These are phyloP conservation scores for Globomyces sp. DNA, from an alignment of 371 early-diverging fungal species.

Conservation along the genomic window DNA sequence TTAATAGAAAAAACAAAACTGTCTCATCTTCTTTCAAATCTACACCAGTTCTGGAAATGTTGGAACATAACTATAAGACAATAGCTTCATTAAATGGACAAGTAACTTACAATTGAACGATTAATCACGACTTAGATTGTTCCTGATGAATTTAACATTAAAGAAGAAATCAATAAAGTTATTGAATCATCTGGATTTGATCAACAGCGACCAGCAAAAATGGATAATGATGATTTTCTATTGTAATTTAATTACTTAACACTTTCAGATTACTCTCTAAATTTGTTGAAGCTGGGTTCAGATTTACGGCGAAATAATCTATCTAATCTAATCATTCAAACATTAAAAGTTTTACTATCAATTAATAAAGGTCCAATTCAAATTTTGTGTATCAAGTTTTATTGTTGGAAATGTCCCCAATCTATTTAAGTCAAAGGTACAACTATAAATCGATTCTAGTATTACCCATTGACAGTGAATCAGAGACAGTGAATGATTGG, in stretches of 20 bases:
- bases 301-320: constrained; percentile 43
- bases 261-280: constrained; percentile 37
- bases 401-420: no score
- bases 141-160: constrained; percentile 81
- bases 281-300: constrained; percentile 53
- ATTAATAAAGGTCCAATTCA: no score
- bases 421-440: constrained; percentile 61
- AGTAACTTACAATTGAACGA: constrained; percentile 33
- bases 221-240: constrained; percentile 91
- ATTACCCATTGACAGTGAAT: not conserved
- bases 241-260: constrained; percentile 27
- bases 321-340: not conserved
- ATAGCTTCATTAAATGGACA: constrained; percentile 74
- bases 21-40: constrained; percentile 91
- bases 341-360: no score
- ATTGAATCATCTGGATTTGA: constrained; percentile 66
- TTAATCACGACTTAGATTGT: constrained; percentile 56
- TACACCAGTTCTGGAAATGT: constrained; percentile 76
- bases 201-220: constrained; percentile 84
- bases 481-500: not conserved
- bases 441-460: constrained; percentile 17
- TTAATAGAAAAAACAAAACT: constrained; percentile 97
- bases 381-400: no score
- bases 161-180: constrained; percentile 66
- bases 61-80: constrained; percentile 94